These are phyloP conservation scores for Euptelea pleiosperma DNA, from an alignment of 164 flowering plant species.

Conservation along the genomic window DNA sequence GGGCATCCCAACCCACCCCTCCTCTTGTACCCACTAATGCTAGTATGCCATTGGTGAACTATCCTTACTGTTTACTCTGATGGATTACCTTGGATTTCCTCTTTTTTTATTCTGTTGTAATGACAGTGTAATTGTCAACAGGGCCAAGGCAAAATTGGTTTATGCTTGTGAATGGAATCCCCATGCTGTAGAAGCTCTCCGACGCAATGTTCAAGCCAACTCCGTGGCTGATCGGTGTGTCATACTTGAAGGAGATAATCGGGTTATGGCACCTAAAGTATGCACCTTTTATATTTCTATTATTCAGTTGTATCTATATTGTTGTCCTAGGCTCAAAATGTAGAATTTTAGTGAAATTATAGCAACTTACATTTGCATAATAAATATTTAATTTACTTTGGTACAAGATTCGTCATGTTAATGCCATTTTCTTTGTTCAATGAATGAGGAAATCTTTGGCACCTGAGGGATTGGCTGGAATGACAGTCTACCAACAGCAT, in stretches of 20 bases:
- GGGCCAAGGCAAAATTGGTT: constrained; percentile 82
- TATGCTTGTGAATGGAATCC: constrained; percentile 99
- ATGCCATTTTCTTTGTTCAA: too few species aligned
- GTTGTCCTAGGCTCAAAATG: too few species aligned
- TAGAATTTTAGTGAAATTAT: too few species aligned
- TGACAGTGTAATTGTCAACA: constrained; percentile 24
- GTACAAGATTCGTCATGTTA: too few species aligned
- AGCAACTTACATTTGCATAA: too few species aligned
- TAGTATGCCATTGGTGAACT: not conserved
- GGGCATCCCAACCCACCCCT: too few species aligned
- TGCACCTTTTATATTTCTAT: constrained; percentile 7
- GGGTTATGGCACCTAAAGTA: constrained; percentile 73
- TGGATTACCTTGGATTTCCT: not conserved
- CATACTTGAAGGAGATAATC: constrained; percentile 90
- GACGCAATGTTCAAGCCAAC: constrained; percentile 63
- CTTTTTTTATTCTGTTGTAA: not conserved
- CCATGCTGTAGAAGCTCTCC: constrained; percentile 80
- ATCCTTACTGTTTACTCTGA: not conserved
- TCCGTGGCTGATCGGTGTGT: constrained; percentile 70
- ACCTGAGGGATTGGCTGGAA: too few species aligned
- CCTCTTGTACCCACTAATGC: too few species aligned
- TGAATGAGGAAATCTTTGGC: too few species aligned
- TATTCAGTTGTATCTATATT: too few species aligned
- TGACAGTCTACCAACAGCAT: too few species aligned
- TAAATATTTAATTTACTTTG: too few species aligned